Percentiles rank a stretch among this genome's conserved stretches.
Conservation (phyloP, 2,329 filamentous ascomycete genomes). For the Aspergillus terreus region DNA sequence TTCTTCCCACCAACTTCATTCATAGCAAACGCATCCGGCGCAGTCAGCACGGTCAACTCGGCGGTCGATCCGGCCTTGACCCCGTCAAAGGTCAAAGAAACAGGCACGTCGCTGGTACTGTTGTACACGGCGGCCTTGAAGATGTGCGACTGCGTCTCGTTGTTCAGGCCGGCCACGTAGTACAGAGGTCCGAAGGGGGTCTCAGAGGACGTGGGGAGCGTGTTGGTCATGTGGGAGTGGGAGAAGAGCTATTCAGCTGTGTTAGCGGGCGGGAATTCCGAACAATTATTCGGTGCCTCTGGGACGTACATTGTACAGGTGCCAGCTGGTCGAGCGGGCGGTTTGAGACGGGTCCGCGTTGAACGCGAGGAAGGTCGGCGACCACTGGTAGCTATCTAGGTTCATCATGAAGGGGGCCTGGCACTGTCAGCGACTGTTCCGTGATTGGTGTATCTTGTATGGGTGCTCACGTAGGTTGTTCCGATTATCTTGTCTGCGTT, state of each 20-base stretch:
- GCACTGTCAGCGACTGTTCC: background rate
- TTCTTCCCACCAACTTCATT: constrained; percentile 25
- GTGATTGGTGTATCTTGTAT: background rate
- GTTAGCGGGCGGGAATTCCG: constrained; percentile 5
- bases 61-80: constrained; percentile 28
- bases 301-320: constrained; percentile 25
- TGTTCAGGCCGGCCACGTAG: constrained; percentile 44
- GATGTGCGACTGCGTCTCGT: constrained; percentile 32
- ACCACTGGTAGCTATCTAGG: constrained; percentile 25
- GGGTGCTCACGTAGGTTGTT: constrained; percentile 22
- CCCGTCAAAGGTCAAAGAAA: constrained; percentile 36
- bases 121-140: constrained; percentile 51
- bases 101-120: constrained; percentile 36
- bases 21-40: constrained; percentile 28
- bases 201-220: constrained; percentile 39
- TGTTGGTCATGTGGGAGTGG: constrained; percentile 43
- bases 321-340: constrained; percentile 27
- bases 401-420: constrained; percentile 29
- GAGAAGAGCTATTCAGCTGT: constrained; percentile 38
- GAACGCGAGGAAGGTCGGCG: constrained; percentile 28
- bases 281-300: too few relatives aligned
- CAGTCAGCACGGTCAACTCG: constrained; percentile 42
- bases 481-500: constrained; percentile 43
- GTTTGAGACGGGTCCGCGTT: constrained; percentile 27
- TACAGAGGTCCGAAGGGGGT: constrained; percentile 42